phyloP scores from a whole-genome alignment of 495 filamentous ascomycete genomes.

The Letharia lupina region DNA sequence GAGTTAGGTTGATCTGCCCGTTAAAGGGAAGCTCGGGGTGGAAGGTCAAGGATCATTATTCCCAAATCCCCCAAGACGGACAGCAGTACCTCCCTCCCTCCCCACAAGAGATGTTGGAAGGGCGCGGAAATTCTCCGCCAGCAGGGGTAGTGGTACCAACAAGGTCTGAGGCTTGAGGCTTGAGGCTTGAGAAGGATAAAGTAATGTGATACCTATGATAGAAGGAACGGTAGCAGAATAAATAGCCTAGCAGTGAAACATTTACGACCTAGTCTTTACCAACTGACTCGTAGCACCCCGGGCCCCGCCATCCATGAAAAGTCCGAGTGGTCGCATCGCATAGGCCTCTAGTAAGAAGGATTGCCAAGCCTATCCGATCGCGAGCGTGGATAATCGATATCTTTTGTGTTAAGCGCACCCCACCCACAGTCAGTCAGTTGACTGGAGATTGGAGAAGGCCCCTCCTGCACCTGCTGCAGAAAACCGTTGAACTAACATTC shows the following conservation, averaged over 20 bases:
- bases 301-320: neutral
- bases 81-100: no score
- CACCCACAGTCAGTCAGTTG: neutral
- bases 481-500: neutral
- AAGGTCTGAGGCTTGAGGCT: no score
- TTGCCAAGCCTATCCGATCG: no score
- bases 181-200: no score
- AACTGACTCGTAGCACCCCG: neutral
- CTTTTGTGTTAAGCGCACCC: neutral
- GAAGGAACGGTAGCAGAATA: no score
- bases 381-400: no score
- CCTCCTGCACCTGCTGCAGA: neutral
- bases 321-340: conserved; percentile 1
- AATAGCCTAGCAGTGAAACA: no score
- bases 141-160: neutral
- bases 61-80: no score
- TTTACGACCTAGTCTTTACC: no score
- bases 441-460: neutral
- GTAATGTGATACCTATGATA: no score
- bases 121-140: neutral
- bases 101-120: neutral
- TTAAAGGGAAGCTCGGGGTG: neutral
- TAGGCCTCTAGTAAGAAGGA: no score
- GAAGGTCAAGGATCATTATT: neutral
- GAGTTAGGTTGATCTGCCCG: neutral